Percentiles rank a stretch among this genome's conserved stretches.
Evolutionary conservation across 2,329 filamentous ascomycete species (phyloP).

Genomic region (Elsinoe australis): DNA sequence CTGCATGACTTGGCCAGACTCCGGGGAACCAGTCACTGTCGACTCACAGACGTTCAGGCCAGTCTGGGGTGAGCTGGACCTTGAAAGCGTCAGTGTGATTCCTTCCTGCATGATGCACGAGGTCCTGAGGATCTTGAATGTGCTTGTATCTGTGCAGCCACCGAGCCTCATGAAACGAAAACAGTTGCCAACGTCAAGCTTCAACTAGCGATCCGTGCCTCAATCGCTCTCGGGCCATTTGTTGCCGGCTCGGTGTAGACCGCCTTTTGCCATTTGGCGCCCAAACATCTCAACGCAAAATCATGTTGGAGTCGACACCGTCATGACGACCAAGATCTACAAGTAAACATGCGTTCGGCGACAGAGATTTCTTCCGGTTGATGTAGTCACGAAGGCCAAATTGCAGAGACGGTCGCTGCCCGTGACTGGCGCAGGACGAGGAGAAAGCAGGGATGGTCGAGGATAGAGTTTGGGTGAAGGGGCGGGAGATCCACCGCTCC

Average conservation of each 20-base stretch:
- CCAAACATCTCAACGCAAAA: too few species aligned
- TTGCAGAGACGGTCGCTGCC: too few species aligned
- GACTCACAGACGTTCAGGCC: neutral
- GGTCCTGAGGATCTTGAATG: neutral
- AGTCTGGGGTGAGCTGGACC: constrained; percentile 6
- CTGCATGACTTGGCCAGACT: constrained; percentile 12
- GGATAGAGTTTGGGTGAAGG: constrained; percentile 1
- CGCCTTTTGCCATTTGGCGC: too few species aligned
- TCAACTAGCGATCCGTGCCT: constrained; percentile 15
- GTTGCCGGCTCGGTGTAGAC: neutral
- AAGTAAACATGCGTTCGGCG: too few species aligned
- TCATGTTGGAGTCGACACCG: too few species aligned
- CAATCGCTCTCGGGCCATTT: neutral
- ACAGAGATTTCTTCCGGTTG: too few species aligned
- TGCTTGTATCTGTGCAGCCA: too few species aligned
- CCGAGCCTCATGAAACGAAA: constrained; percentile 11
- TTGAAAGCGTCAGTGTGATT: constrained; percentile 14
- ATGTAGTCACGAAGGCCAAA: constrained; percentile 5
- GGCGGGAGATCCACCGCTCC: neutral
- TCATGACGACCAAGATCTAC: too few species aligned
- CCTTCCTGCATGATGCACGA: neutral
- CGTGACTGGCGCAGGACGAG: neutral
- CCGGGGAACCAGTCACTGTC: constrained; percentile 3
- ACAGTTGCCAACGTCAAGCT: constrained; percentile 2
- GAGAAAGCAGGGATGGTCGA: neutral